Base-by-base conservation (phyloP, 805 yeast genomes). In the Zygosaccharomyces bisporus region DNA sequence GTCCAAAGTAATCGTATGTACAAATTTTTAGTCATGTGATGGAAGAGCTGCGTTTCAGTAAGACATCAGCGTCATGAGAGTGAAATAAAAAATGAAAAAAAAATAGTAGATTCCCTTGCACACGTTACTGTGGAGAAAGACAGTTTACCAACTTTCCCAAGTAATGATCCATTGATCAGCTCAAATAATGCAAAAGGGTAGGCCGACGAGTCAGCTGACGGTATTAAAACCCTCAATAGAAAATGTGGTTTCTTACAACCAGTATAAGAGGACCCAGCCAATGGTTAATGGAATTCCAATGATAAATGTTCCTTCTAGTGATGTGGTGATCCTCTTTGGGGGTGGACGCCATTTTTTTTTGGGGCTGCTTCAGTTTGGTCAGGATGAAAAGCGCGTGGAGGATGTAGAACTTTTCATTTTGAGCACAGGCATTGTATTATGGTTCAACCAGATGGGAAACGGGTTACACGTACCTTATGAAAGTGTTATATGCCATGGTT, bases 301-400 rank as follows among this genome's bases (percentile, higher is more conserved):
- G 43, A 25, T 41, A 34, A 38, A 37, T 34, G 41, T 47, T n/a
- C 45, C 60, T 5, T 35, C 52, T 10, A 49, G 51, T 12, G 67
- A 63, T 18, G 44, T 51, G n/a, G 65, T 68, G 1, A 50, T 70
- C 1, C 50, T 71, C 14, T 64, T 62, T 38, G 75, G 72, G 3
- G 75, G 75, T 3, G 74, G 75, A 1, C 58, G 74, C 23, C 63
- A 68, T 19, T 56, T 70, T 51, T 38, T 54, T 0, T 44, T 63
- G 12, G 49, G 56, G 16, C 23, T 53, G 23, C 41, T 63, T 9
- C 52, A 50, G 12, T 36, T 41, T 14, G 43, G 49, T 17, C 33
- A 45, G 19, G 27, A 37, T 40, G 40, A 37, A 12, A 31, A 16
- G 10, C 18, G 38, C 23, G 30, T 55, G 16, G 58, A 52, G 24